Conservation (phyloP, 108 stramenopile species). For the Nitzschia sp. region DNA sequence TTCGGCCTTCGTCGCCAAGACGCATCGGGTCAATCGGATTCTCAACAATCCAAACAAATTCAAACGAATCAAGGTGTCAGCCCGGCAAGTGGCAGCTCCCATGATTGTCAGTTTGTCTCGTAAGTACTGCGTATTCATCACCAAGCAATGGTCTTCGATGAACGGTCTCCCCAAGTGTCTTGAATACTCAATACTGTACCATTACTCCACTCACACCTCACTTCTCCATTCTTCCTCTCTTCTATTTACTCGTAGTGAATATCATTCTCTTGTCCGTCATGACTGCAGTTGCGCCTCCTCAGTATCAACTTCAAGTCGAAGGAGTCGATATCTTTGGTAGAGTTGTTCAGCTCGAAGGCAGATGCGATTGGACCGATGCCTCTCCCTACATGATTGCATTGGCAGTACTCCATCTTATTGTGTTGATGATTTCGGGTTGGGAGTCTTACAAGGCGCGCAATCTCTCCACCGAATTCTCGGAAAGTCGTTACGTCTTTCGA, state of each 20-base stretch:
- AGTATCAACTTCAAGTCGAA: background rate
- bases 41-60: slow-evolving; percentile 24
- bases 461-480: slow-evolving; percentile 51
- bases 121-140: slow-evolving; percentile 22
- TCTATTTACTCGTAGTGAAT: slow-evolving; percentile 26
- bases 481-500: slow-evolving; percentile 45
- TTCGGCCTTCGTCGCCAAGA: slow-evolving; percentile 52
- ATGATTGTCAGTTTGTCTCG: slow-evolving; percentile 17
- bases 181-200: background rate
- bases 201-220: background rate
- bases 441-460: slow-evolving; percentile 56
- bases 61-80: slow-evolving; percentile 44
- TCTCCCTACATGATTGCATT: slow-evolving; percentile 31
- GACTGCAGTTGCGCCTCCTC: slow-evolving; percentile 29
- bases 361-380: slow-evolving; percentile 33
- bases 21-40: slow-evolving; percentile 49
- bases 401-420: slow-evolving; percentile 21
- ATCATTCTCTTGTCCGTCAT: slow-evolving; percentile 38
- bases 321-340: slow-evolving; percentile 27
- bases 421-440: slow-evolving; percentile 32
- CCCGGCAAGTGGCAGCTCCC: slow-evolving; percentile 42
- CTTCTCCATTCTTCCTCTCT: background rate
- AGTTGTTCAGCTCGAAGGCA: background rate
- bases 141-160: slow-evolving; percentile 37
- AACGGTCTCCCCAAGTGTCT: too few species aligned